phyloP scores from a whole-genome alignment of 2,329 filamentous ascomycete genomes.

The Ascochyta fabae region DNA sequence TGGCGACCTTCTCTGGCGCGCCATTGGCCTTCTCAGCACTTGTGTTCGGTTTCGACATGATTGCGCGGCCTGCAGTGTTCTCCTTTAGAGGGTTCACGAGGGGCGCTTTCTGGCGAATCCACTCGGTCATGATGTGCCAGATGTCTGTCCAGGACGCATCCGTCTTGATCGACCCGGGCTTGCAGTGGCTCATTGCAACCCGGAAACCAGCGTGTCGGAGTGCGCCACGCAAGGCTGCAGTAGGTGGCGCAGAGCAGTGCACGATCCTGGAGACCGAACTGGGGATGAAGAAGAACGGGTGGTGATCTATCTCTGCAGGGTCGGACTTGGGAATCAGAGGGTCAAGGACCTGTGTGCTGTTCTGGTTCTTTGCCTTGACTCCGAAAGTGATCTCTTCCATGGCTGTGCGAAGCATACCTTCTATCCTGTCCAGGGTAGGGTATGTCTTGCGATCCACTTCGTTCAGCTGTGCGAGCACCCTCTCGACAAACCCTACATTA shows the following conservation, averaged over 20 bases:
- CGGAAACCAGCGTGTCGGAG: slow-evolving; percentile 80
- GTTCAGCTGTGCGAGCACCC: slow-evolving; percentile 76
- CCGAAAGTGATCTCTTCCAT: slow-evolving; percentile 70
- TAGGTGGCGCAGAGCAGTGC: slow-evolving; percentile 79
- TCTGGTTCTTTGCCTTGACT: slow-evolving; percentile 23
- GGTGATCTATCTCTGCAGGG: slow-evolving; percentile 64
- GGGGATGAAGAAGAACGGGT: slow-evolving; percentile 87
- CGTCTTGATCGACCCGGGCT: slow-evolving; percentile 89
- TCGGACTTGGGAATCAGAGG: slow-evolving; percentile 47
- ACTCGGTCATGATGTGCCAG: slow-evolving; percentile 94
- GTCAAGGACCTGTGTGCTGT: slow-evolving; percentile 40
- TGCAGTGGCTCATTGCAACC: slow-evolving; percentile 85
- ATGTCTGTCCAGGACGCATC: slow-evolving; percentile 88
- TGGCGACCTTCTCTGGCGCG: slow-evolving; percentile 3
- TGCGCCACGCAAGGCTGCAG: slow-evolving; percentile 80
- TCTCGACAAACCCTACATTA: slow-evolving; percentile 79
- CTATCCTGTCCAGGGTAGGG: slow-evolving; percentile 78
- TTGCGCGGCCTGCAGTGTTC: slow-evolving; percentile 72
- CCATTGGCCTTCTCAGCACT: slow-evolving; percentile 5
- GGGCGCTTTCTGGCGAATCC: slow-evolving; percentile 80
- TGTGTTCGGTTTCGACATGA: slow-evolving; percentile 58
- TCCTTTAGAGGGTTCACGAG: slow-evolving; percentile 76
- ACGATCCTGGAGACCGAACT: slow-evolving; percentile 76
- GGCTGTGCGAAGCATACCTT: slow-evolving; percentile 90
- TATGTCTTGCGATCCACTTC: slow-evolving; percentile 73